Percentiles rank a stretch among this genome's conserved stretches.
phyloP scores from a whole-genome alignment of 208 protist species.

The Borovskyia barvae region DNA sequence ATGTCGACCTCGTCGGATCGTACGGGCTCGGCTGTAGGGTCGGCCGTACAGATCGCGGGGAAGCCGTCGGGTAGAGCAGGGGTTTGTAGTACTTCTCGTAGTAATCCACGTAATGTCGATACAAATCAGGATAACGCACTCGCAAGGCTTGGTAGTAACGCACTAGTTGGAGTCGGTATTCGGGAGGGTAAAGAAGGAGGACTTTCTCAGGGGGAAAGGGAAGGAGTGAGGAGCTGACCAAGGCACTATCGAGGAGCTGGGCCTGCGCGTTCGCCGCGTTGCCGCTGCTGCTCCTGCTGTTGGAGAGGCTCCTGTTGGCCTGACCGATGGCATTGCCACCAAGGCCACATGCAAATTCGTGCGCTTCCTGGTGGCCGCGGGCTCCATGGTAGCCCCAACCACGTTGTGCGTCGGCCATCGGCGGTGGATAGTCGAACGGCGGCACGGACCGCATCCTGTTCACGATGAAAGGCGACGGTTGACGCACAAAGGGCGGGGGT shows the following conservation, averaged over 20 bases:
- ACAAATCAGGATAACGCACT: constrained; percentile 48
- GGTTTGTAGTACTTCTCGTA: constrained; percentile 50
- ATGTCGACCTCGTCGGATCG: constrained; percentile 11
- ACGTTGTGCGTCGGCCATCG: too few relatives aligned
- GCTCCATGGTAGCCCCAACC: too few relatives aligned
- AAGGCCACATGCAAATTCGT: too few relatives aligned
- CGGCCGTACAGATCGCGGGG: too few relatives aligned
- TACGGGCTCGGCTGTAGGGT: background rate
- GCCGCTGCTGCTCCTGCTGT: too few relatives aligned
- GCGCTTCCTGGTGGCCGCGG: too few relatives aligned
- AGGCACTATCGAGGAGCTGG: constrained; percentile 6
- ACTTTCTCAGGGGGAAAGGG: constrained; percentile 47
- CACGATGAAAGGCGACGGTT: too few relatives aligned
- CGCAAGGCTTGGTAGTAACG: constrained; percentile 48
- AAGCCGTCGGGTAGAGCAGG: constrained; percentile 20
- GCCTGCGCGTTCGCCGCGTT: constrained; percentile 7
- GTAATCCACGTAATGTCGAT: constrained; percentile 58
- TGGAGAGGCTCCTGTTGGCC: too few relatives aligned
- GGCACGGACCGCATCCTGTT: too few relatives aligned
- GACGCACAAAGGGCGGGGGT: too few relatives aligned
- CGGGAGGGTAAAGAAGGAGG: constrained; percentile 42
- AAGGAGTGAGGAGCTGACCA: constrained; percentile 31
- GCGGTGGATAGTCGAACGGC: too few relatives aligned
- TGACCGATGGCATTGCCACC: too few relatives aligned
- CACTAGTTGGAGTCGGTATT: constrained; percentile 49